Evolutionary conservation across 371 early-diverging fungal species (phyloP), one percentile per base, ranked within the genome.

Genomic region (Mortierella sp.): DNA sequence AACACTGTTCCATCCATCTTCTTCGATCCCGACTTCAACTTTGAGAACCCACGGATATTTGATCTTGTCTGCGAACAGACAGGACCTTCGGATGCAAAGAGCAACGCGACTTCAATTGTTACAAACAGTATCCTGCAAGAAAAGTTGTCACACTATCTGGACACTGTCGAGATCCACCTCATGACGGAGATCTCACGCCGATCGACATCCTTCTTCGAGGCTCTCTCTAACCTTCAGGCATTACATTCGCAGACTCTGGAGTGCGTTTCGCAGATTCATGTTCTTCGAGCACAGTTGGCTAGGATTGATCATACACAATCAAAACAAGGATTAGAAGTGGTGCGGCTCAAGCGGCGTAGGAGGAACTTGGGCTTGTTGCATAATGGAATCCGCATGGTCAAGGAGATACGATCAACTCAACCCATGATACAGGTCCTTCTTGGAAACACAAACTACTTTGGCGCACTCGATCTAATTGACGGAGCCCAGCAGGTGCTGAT

Each of bases 181-280:
- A 87, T 95, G 27, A 88, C 87, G 25, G 98, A 98, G 72, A 96
- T 98, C 37, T 93, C 95, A 31, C 87, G 88, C 24, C 81, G 97
- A 37, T 94, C 96, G 7, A 86, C 91, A 2, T 92, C 96, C 0
- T 98, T 98, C 67, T 98, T 98, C 72, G 91, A 92, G 34, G 97
- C 97, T 0, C 82, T 98, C 2, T 90, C 94, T 12, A 96, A 95
- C 64, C 83, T 98, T 25, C 93, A 96, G 71, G 91, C 91, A 2
- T 79, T 98, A 44, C 95, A 98, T 66, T 86, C 88, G 3, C 95
- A 97, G 60, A 97, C 96, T 0, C 79, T 91, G 31, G 85, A 88
- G 13, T 96, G 96, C 66, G 90, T 96, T 2, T 80, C 83, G 0
- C 91, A 97, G 60, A 95, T 97, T 37, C 85, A 92, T 48, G 81